Evolutionary conservation across 352 stramenopile species (phyloP), one percentile per base, ranked within the genome.

Genomic region (Thraustochytrium sp.): DNA sequence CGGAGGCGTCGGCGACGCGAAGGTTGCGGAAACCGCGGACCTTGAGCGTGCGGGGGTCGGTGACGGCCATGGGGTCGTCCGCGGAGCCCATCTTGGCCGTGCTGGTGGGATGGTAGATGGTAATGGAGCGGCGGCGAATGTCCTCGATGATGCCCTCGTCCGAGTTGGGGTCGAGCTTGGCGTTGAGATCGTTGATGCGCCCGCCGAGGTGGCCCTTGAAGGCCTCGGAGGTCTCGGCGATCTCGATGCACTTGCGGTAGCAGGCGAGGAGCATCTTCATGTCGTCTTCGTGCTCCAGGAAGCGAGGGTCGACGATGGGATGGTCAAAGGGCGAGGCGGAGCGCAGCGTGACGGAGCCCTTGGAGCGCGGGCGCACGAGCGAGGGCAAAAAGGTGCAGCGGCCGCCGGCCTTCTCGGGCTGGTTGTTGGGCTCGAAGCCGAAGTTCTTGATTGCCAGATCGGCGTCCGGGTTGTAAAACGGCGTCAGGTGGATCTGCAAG

Each of bases 1-100:
- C 92, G 53, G 91, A 96, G 51, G 93, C 92, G 85, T 98, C 94
- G 1, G 94, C 92, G 21, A 98, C 87, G 44, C 92, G 91, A 53
- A 98, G 87, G 68, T 91, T 90, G 34, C 95, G 88, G 18, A 97
- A 55, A 16, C 93, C 93, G 59, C 93, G 90, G 29, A 98, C 93
- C 18, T 88, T 88, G 51, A 94, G 93, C 74, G 89, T 76, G 31
- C 92, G 87, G 29, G 68, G 23, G 76, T 98, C 92, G 31, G 97
- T 92, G 44, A 97, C 94, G 29, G 23, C 53, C 26, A 51, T 80
- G 37, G 44, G 68, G 51, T 80, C 68, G 29, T 80, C 68, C 23
- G 38, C 21, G 26, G 8, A n/a, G n/a, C 75, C 61, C 75, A 84
- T 84, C 51, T 76, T 76, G 42, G 40, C n/a, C 18, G 54, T 84